Evolutionary conservation across 306 rosid species (phyloP).

Genomic region (Acacia confusa): DNA sequence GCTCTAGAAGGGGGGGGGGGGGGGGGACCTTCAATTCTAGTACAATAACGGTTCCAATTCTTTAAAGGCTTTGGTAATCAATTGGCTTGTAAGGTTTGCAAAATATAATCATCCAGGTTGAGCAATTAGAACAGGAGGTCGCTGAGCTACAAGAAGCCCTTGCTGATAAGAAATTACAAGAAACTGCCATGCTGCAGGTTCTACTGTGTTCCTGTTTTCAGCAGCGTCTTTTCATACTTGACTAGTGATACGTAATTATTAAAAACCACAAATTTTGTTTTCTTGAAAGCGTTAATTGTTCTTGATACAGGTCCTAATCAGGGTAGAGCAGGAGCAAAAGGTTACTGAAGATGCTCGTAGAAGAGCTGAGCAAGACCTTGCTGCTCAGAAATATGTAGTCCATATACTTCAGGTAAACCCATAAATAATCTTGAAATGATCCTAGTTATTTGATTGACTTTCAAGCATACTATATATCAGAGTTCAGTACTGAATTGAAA

Average conservation of each 20-base stretch:
- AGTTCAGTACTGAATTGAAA: conserved; percentile 8
- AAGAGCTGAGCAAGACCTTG: conserved; percentile 77
- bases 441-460: conserved; percentile 23
- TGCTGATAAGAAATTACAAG: conserved; percentile 84
- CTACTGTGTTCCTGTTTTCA: conserved; percentile 41
- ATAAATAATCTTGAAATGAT: conserved; percentile 11
- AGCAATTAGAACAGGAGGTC: conserved; percentile 84
- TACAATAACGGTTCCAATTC: conserved; percentile 24
- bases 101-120: conserved; percentile 57
- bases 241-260: conserved; percentile 21
- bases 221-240: conserved; percentile 41
- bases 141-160: conserved; percentile 59
- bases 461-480: not conserved
- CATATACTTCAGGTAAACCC: conserved; percentile 70
- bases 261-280: not conserved
- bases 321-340: conserved; percentile 84
- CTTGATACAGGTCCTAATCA: conserved; percentile 63
- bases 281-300: conserved; percentile 25
- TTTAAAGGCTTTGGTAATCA: conserved; percentile 5
- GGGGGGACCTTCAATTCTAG: conserved; percentile 28
- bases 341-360: conserved; percentile 85
- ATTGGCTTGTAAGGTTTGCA: conserved; percentile 23
- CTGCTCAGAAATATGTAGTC: conserved; percentile 72
- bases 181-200: conserved; percentile 89
- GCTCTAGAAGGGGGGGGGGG: no score